Evolutionary conservation across 345 rosid genomes (phyloP), one percentile per base, ranked within the genome.

Genomic region (Moricandia arvensis): DNA sequence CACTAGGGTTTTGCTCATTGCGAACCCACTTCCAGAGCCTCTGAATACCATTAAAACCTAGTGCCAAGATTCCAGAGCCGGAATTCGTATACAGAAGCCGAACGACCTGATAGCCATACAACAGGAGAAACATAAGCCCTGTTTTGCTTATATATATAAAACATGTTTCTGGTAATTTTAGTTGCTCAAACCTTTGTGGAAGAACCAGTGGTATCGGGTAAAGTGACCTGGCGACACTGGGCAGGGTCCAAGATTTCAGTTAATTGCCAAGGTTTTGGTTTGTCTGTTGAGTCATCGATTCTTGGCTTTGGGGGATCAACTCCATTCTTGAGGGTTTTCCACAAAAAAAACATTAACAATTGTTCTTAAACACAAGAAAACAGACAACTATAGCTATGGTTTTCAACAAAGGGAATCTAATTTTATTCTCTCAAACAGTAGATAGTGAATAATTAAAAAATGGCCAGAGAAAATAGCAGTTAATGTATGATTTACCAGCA

Each of bases 51-150:
- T 85, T 87, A 45, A 88, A 87, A 57, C 97, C 95, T 58, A 94
- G 86, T 31, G 96, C 96, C 87, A 94, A 81, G 74, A 94, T 79
- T 29, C 96, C 95, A 78, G 75, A 83, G 33, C 91, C 98, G 61
- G 90, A 85, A 75, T 94, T 94, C 63, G 96, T 88, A 80, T 94
- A 94, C 47, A 90, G 81, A 68, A 91, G 96, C 68, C 97, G 87
- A 78, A 86, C 94, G 55, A 86, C 95, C 97, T 93, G 84, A 59
- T 76, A 51, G 30, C 70, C 67, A 59, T 30, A 38, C 62, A 75
- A 66, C 35, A 63, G 18, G 33, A 76, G 66, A 70, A 43, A 63
- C 8, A 4, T 55, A 17, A 45, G 41, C n/a, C 71, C 51, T 63
- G 11, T 7, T 76, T 11, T 70, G 15, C 57, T 0, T 1, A 12